A percentile compares a stretch with the other conserved stretches of the same genome.
Conservation (phyloP, 1,139 yeast species). For the Candida tunisiensis region DNA sequence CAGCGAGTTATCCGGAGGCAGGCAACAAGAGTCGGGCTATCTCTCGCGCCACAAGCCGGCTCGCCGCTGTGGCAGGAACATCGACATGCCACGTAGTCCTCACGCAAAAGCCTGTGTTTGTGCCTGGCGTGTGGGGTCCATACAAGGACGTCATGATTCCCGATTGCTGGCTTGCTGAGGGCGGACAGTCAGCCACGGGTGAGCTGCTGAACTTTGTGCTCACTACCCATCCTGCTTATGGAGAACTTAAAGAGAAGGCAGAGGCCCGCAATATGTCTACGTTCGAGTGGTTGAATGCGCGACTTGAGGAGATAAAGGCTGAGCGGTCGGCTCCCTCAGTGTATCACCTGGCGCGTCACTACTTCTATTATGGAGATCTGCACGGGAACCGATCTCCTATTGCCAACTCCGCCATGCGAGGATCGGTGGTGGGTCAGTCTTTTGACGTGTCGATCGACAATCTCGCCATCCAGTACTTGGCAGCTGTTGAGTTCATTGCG, state of each 20-base stretch:
- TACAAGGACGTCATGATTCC: constrained; percentile 83
- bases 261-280: constrained; percentile 52
- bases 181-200: constrained; percentile 96
- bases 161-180: constrained; percentile 93
- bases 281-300: constrained; percentile 68
- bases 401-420: constrained; percentile 88
- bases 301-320: constrained; percentile 48
- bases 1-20: constrained; percentile 56
- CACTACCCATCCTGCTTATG: constrained; percentile 75
- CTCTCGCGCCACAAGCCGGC: constrained; percentile 51
- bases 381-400: constrained; percentile 96
- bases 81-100: constrained; percentile 91
- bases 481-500: constrained; percentile 93
- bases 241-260: constrained; percentile 43
- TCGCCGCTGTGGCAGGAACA: constrained; percentile 98
- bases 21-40: too few species aligned
- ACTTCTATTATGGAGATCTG: constrained; percentile 88
- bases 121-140: constrained; percentile 98
- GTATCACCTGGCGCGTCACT: constrained; percentile 64
- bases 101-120: constrained; percentile 75
- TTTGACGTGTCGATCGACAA: constrained; percentile 81
- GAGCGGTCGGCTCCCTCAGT: constrained; percentile 48
- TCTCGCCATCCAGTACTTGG: constrained; percentile 71
- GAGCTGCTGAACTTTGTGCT: constrained; percentile 85
- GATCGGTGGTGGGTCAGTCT: constrained; percentile 82